These are phyloP conservation scores for Solidago caesia DNA, from an alignment of 129 eudicot species.

Conservation along the genomic window DNA sequence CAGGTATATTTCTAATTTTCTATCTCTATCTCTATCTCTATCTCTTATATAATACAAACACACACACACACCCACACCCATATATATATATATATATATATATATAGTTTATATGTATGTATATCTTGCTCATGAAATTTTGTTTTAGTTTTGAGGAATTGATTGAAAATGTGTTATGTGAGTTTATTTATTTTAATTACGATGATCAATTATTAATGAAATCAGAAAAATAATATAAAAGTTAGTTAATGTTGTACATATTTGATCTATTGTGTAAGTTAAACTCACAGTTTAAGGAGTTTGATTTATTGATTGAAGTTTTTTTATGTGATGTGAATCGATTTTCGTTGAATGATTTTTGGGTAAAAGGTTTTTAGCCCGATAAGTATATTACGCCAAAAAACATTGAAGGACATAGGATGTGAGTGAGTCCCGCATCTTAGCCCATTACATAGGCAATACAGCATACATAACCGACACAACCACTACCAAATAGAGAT, in stretches of 20 bases:
- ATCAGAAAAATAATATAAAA: too few species aligned
- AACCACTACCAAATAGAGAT: background rate
- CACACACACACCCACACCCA: too few species aligned
- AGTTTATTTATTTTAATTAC: background rate
- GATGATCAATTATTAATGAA: background rate
- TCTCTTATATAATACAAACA: background rate
- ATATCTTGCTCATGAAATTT: too few species aligned
- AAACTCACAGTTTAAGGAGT: background rate
- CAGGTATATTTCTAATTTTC: conserved; percentile 48
- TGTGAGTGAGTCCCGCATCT: too few species aligned
- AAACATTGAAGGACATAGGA: too few species aligned
- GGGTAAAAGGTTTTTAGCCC: too few species aligned
- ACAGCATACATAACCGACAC: too few species aligned
- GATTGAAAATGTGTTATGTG: background rate
- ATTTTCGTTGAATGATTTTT: background rate
- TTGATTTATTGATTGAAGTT: background rate
- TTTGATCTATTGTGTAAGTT: background rate
- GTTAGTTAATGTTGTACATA: too few species aligned
- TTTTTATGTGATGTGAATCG: background rate
- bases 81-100: too few species aligned
- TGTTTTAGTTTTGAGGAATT: background rate
- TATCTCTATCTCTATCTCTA: background rate
- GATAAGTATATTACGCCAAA: too few species aligned
- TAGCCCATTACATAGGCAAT: too few species aligned
- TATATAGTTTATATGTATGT: too few species aligned